Evolutionary conservation across 140 eudicot species (phyloP).

Genomic region (Cichorium intybus): DNA sequence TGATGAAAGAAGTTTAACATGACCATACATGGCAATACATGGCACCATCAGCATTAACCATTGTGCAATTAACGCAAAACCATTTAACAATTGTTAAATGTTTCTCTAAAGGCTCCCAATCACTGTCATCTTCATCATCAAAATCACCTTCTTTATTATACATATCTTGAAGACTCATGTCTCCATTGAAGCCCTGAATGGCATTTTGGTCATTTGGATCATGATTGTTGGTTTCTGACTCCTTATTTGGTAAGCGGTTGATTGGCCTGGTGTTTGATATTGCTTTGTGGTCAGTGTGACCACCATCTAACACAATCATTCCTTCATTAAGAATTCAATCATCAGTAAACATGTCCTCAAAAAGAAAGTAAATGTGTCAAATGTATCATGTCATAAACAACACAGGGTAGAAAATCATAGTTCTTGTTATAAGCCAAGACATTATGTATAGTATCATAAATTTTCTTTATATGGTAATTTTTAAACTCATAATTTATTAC

Average conservation of each 20-base stretch:
- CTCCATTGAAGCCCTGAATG: constrained; percentile 27
- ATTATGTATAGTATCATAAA: background rate
- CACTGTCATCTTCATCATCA: constrained; percentile 88
- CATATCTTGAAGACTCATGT: constrained; percentile 70
- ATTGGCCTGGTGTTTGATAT: constrained; percentile 36
- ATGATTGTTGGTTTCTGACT: constrained; percentile 28
- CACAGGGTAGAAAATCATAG: background rate
- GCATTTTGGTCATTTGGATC: constrained; percentile 27
- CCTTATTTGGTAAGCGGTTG: constrained; percentile 34
- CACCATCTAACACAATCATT: constrained; percentile 50
- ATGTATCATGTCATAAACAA: constrained; percentile 5
- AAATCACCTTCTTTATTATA: constrained; percentile 55
- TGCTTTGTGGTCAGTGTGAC: constrained; percentile 29
- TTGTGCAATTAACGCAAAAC: constrained; percentile 92
- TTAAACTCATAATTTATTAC: background rate
- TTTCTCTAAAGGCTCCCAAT: constrained; percentile 70
- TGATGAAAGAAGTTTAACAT: constrained; percentile 15
- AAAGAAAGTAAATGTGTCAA: background rate
- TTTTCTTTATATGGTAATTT: background rate
- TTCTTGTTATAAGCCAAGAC: background rate
- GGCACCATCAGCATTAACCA: constrained; percentile 60
- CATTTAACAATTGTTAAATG: constrained; percentile 47
- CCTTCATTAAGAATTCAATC: constrained; percentile 34
- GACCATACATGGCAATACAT: constrained; percentile 71
- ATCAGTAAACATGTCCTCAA: constrained; percentile 11